Evolutionary conservation across 441 rosid genomes (phyloP), one percentile per base, ranked within the genome.

Genomic region (Oxalis stricta): DNA sequence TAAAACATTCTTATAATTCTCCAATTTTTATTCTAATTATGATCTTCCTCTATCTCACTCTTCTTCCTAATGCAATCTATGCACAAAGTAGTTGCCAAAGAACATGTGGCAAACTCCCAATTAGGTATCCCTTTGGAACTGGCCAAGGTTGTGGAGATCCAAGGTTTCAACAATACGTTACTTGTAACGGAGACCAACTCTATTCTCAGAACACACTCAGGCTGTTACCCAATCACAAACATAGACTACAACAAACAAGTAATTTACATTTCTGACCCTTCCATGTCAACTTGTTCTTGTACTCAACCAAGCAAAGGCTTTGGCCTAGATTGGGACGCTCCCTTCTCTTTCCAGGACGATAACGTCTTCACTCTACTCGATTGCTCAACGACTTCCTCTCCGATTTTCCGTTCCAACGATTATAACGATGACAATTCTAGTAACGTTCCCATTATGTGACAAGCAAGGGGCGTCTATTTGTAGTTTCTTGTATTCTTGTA

Each of bases 241-340:
- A 68, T 88, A 33, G 93, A 88, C 58, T 82, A 84, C 53, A 7
- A 64, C 42, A 65, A 69, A 26, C 93, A 79, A 59, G 53, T 62
- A 7, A 50, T 84, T 0, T 72, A 81, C 69, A 53, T 88, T 28
- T 63, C 85, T 0, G 97, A 88, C 64, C 68, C 82, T 20, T 74
- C 93, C 5, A 84, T 84, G 97, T 88, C 95, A 17, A 84, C 93
- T 23, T 84, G 97, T 36, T 64, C 73, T 40, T 88, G 93, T 56
- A 71, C 71, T 8, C 95, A 79, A 46, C 72, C 77, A 5, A 82
- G 93, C 60, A 72, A 59, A 31, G 91, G 97, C 23, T 88, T 84
- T 54, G 82, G 95, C 59, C 79, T 88, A 0, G 82, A 88, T 46
- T 75, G 87, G 85, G 77, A 84, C 10, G 97, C 93, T 17, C 95